Conservation (phyloP, 345 rosid genomes). For the Eucalyptus erythrocorys region DNA sequence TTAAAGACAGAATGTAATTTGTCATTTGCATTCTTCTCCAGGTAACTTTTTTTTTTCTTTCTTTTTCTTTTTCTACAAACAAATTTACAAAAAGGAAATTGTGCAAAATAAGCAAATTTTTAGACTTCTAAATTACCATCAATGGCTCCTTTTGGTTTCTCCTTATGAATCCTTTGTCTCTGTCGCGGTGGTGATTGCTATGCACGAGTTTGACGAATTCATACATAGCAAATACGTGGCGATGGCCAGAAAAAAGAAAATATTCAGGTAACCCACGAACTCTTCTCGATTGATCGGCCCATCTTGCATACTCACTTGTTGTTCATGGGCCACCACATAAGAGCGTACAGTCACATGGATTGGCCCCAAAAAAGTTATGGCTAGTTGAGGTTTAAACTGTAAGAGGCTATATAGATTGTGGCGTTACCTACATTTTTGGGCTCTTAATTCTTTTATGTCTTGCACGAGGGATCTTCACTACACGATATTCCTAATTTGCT, state of each 20-base stretch:
- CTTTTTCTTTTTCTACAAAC: no score
- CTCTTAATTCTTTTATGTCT: not conserved
- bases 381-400: not conserved
- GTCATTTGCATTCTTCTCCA: not conserved
- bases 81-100: not conserved
- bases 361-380: no score
- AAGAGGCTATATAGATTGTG: not conserved
- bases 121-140: not conserved
- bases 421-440: no score
- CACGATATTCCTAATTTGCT: not conserved
- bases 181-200: fast-evolving
- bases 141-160: no score
- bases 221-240: not conserved
- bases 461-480: not conserved
- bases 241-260: not conserved
- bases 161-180: no score
- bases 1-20: no score
- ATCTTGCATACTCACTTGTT: no score
- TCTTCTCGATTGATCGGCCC: no score
- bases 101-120: no score
- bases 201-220: not conserved
- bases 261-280: not conserved
- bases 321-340: no score
- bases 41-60: no score
- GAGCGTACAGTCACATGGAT: no score